Evolutionary conservation across 169 alveolate species (phyloP).

Genomic region (Plasmodium relictum): DNA sequence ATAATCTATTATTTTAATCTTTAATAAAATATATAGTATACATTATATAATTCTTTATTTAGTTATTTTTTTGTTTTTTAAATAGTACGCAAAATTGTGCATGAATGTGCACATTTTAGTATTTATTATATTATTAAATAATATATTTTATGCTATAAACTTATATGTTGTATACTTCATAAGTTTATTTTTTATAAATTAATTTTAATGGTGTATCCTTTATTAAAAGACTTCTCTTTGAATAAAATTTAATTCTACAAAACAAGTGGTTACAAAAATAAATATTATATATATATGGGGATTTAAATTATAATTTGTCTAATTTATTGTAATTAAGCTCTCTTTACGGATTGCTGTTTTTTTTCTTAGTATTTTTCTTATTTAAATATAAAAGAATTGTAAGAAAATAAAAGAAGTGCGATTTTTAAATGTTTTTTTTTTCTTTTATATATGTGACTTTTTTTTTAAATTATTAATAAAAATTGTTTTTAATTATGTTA

Average conservation of each 20-base stretch:
- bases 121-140: background rate
- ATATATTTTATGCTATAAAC: background rate
- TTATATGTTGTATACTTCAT: conserved; percentile 12
- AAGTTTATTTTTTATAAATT: background rate
- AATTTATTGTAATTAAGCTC: conserved; percentile 5
- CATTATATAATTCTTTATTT: background rate
- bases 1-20: conserved; percentile 14
- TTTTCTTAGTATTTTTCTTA: background rate
- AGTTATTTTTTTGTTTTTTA: conserved; percentile 1
- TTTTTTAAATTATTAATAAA: conserved; percentile 10
- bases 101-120: conserved; percentile 50
- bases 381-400: background rate
- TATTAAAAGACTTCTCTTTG: background rate
- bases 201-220: conserved; percentile 9
- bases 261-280: conserved; percentile 29
- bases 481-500: background rate
- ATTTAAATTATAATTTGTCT: no score
- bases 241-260: conserved; percentile 55
- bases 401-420: background rate
- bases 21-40: background rate
- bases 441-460: conserved; percentile 4
- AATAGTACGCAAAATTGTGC: conserved; percentile 44
- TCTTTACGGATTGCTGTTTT: conserved; percentile 18
- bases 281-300: background rate
- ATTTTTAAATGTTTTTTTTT: background rate